Base-by-base conservation (phyloP, 139 green algal species). In the Volvox reticuliferus region DNA sequence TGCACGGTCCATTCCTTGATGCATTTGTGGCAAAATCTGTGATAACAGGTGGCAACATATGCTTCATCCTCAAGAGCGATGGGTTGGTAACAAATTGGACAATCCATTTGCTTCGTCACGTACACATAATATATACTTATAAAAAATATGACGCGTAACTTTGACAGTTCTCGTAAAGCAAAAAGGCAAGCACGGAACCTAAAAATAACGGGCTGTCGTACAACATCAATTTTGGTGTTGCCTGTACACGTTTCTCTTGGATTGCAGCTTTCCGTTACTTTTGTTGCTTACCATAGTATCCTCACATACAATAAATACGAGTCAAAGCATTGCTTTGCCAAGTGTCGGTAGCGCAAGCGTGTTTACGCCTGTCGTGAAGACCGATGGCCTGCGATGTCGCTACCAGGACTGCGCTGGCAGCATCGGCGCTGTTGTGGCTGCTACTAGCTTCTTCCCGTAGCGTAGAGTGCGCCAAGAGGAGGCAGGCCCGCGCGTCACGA, bases 21-120 rank as follows among this genome's bases (percentile, higher is more conserved):
- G n/a, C 85, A 89, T 12, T 20, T 36, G 20, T 73, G 37, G 44
- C 85, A 89, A 37, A 89, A 89, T 14, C 85, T 75, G 30, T 89
- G 85, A 17, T 82, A 82, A 67, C 85, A 89, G 0, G 69, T 61
- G 5, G 33, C 85, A 3, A 89, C n/a, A 19, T 62, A 89, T 0
- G 85, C 85, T 50, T 89, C 85, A 13, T 89, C 69, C 30, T 89
- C 85, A 2, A 89, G 3, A 5, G 85, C 14, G n/a, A 89, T 82
- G 1, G 69, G 14, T 12, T 30, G 28, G 18, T 82, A 82, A 63
- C 85, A 89, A 61, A 89, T 89, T 0, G 85, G 69, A 35, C 85
- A 89, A 12, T 82, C 69, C 83, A 88, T 86, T 73, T 73, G 16
- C 9, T 24, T 28, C 24, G 65, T 73, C 24, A 30, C 2, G 65